Evolutionary conservation across 495 filamentous ascomycete genomes (phyloP), one percentile per base, ranked within the genome.

Genomic region (Aspergillus bridgeri): DNA sequence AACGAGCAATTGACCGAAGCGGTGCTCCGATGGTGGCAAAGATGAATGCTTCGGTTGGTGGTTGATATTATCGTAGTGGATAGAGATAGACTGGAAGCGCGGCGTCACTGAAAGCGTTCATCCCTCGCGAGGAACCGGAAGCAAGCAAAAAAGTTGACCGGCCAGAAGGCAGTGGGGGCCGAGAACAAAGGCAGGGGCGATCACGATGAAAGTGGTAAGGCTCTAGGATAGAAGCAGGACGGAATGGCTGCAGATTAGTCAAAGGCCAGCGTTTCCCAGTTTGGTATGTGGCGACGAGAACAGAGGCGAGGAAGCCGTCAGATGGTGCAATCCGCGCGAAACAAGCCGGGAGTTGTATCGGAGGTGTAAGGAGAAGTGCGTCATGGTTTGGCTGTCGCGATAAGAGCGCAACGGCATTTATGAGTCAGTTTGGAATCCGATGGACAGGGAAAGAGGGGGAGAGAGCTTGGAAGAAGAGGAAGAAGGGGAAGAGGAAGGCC

Each of bases 341-440:
- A 69, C 64, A 54, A 71, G 68, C 60, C 64, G 58, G 63, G 58
- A 66, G 63, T 61, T 57, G 57, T 63, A 67, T 56, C 59, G 64
- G 54, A 60, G 64, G 48, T 51, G 61, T 54, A 66, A 64, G 65
- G 54, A 42, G 56, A 65, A 70, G 67, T 73, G 69, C 74, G 73
- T 78, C 75, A 78, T 78, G 65, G 61, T 78, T 78, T 64, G 72
- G 60, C 59, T 47, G 43, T 23, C 11, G 50, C 57, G 57, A 52
- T 51, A 64, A 60, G 60, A 55, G 57, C 25, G 33, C 56, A 33
- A 33, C 23, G 27, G 43, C 42, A 23, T 20, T 25, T 22, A 20
- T 24, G 42, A 20, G 19, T 47, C 18, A 23, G 44, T 8, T 38
- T 38, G n/a, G 23, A 50, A 50, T 23, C 25, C 44, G 42, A 24